Evolutionary conservation across 352 stramenopile species (phyloP), one percentile per base, ranked within the genome.

Genomic region (Blastocystis sp.): DNA sequence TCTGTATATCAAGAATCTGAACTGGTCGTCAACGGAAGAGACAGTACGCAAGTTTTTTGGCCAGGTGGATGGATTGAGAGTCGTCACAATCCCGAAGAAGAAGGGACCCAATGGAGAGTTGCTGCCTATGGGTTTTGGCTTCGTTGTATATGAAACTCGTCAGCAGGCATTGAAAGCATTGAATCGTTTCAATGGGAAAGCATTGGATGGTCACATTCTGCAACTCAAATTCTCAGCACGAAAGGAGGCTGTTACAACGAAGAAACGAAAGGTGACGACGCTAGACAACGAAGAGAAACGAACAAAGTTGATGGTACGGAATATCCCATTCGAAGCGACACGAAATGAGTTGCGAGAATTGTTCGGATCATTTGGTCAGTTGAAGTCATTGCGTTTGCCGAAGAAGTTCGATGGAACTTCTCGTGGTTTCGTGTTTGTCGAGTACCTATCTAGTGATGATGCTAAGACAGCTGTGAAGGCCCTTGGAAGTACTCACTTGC

Each of bases 1-100:
- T 57, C 90, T 99, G 61, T 99, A 96, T 85, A 93, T 98, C 21
- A 99, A 99, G 90, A 99, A 98, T 89, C 91, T 99, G n/a, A 98
- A 96, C 89, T 99, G 98, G 89, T 88, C 88, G 6, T 98, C 96
- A 27, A 94, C 92, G 11, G 95, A 98, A 88, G 89, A 92, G 54
- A 80, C 88, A 5, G 90, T 99, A 16, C 89, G 93, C 78, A 91
- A 91, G 57, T 89, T 94, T 21, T 75, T 88, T 37, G 85, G 49
- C 12, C 73, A 88, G 57, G 91, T 92, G 75, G 92, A 93, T 77
- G 91, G 90, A 58, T 78, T 97, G 56, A 90, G 92, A 61, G 93
- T 94, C 85, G 93, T 96, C 35, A 93, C 93, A 49, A 92, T 97
- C 14, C 93, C 93, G 61, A 89, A 91, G 35, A 94, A 94, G 65